Conservation (phyloP, 805 yeast genomes). For the Kockiozyma suomiensis region DNA sequence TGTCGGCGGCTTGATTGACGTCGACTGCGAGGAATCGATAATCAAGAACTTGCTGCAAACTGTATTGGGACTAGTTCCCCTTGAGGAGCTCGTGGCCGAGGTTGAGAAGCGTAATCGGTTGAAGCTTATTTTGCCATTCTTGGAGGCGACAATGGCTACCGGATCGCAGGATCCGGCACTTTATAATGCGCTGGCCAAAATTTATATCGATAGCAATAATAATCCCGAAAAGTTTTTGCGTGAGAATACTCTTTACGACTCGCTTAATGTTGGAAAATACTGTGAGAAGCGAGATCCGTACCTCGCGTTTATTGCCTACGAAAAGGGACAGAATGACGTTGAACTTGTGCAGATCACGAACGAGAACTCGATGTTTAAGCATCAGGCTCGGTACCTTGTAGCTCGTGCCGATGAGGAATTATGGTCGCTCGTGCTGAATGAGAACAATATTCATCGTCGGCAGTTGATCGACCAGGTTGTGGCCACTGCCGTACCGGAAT, state of each 20-base stretch:
- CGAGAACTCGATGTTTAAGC: constrained; percentile 96
- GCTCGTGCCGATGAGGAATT: constrained; percentile 81
- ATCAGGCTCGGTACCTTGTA: constrained; percentile 95
- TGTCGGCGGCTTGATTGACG: constrained; percentile 92
- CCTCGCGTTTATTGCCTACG: constrained; percentile 95
- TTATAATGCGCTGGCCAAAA: constrained; percentile 93
- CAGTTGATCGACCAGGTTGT: constrained; percentile 91
- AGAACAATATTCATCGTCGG: constrained; percentile 83
- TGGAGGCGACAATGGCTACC: constrained; percentile 85
- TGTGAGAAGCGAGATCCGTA: constrained; percentile 99
- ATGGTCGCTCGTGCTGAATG: constrained; percentile 77
- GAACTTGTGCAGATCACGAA: constrained; percentile 91
- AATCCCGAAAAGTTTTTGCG: constrained; percentile 95
- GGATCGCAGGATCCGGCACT: constrained; percentile 84
- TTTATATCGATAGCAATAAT: constrained; percentile 96
- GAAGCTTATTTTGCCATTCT: constrained; percentile 86
- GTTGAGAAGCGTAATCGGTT: constrained; percentile 96
- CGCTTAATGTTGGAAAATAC: constrained; percentile 94
- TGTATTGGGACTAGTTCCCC: constrained; percentile 93
- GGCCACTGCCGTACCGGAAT: constrained; percentile 94
- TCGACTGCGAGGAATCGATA: constrained; percentile 91
- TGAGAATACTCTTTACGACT: constrained; percentile 87
- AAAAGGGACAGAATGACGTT: constrained; percentile 88
- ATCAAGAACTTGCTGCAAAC: constrained; percentile 79
- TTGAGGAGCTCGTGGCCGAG: constrained; percentile 83